These are phyloP conservation scores for Przewalskia tangutica DNA, from an alignment of 257 asterid species.

Conservation along the genomic window DNA sequence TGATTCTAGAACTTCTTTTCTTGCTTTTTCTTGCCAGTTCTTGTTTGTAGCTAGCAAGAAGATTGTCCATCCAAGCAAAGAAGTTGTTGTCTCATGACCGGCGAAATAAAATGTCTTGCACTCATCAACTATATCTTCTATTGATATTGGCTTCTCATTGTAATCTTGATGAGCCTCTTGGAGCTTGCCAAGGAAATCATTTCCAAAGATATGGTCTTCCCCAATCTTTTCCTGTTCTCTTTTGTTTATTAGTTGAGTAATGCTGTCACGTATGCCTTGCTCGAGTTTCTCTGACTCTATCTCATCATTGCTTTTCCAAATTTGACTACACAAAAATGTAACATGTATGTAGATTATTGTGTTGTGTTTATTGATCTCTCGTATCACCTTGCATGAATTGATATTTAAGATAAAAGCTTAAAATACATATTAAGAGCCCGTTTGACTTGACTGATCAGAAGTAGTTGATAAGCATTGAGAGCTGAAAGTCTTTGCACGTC, in stretches of 20 bases:
- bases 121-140: conserved; percentile 60
- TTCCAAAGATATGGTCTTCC: not conserved
- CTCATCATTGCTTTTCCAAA: conserved; percentile 35
- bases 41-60: conserved; percentile 43
- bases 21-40: conserved; percentile 68
- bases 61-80: conserved; percentile 51
- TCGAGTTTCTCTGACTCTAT: conserved; percentile 51
- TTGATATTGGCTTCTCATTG: conserved; percentile 12
- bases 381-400: not conserved
- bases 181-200: conserved; percentile 45
- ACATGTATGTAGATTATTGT: not conserved
- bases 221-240: conserved; percentile 16
- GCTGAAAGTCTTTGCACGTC: not conserved
- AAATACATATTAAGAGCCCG: not conserved
- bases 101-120: conserved; percentile 74
- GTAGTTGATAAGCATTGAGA: not conserved
- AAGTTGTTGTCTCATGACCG: conserved; percentile 64
- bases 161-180: conserved; percentile 24
- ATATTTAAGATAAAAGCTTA: not conserved
- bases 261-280: conserved; percentile 31
- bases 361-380: not conserved
- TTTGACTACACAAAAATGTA: conserved; percentile 18
- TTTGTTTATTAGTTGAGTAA: conserved; percentile 28
- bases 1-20: conserved; percentile 35
- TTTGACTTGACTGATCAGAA: not conserved